A percentile compares a stretch with the other conserved stretches of the same genome.
These are phyloP conservation scores for Clathrospora elynae DNA, from an alignment of 2,329 filamentous ascomycete species.

Conservation along the genomic window DNA sequence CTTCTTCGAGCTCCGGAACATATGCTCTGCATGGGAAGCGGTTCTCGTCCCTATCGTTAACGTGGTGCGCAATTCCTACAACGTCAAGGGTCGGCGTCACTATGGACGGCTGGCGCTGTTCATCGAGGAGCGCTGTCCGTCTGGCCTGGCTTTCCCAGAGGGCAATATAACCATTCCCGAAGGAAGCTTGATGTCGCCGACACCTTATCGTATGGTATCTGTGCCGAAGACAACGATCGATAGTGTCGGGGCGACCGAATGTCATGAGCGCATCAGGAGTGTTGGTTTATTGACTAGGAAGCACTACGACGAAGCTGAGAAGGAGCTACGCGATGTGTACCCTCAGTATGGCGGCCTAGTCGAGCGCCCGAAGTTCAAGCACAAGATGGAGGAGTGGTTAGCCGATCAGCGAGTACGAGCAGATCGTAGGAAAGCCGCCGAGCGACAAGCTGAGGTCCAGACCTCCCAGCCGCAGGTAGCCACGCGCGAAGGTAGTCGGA, in stretches of 20 bases:
- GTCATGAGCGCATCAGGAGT: not conserved
- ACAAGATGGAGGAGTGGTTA: conserved; percentile 37
- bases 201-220: conserved; percentile 30
- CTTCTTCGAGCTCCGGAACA: conserved; percentile 37
- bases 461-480: conserved; percentile 13
- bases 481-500: conserved; percentile 1
- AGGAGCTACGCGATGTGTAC: conserved; percentile 35
- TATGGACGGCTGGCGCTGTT: conserved; percentile 43
- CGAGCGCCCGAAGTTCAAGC: conserved; percentile 39
- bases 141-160: conserved; percentile 41
- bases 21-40: conserved; percentile 36
- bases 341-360: conserved; percentile 40
- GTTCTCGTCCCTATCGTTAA: conserved; percentile 42
- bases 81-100: conserved; percentile 29
- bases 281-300: conserved; percentile 20
- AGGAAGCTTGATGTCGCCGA: conserved; percentile 21
- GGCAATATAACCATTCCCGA: conserved; percentile 26
- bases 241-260: not conserved
- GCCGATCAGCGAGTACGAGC: conserved; percentile 29
- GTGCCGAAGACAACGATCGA: conserved; percentile 10
- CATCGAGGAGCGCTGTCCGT: conserved; percentile 36
- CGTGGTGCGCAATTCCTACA: conserved; percentile 37
- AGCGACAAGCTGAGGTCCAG: conserved; percentile 12
- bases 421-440: conserved; percentile 18
- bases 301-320: conserved; percentile 35